Percentiles rank a stretch among this genome's conserved stretches.
phyloP scores from a whole-genome alignment of 2,329 filamentous ascomycete genomes.

The Phaeosphaeriaceae sp. region DNA sequence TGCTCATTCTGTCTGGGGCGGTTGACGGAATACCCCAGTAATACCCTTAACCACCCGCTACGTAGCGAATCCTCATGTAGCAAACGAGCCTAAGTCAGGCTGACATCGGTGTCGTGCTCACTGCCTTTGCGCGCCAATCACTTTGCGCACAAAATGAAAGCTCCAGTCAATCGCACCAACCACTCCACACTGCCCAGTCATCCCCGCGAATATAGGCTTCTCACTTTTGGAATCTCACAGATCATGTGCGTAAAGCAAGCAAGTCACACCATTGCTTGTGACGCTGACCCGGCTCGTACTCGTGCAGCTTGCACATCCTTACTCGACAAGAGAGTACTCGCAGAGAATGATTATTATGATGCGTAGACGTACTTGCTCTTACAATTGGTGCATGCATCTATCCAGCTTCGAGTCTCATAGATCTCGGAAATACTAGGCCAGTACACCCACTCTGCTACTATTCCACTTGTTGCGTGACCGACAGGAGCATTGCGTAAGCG shows the following conservation, averaged over 20 bases:
- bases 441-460: background rate
- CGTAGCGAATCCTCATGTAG: background rate
- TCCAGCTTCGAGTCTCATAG: background rate
- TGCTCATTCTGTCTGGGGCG: background rate
- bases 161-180: background rate
- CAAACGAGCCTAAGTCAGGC: background rate
- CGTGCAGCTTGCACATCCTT: no score
- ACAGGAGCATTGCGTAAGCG: background rate
- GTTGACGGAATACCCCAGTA: background rate
- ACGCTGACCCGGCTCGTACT: no score
- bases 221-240: background rate
- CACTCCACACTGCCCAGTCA: background rate
- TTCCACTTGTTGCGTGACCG: background rate
- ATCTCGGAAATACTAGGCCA: background rate
- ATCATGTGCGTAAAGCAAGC: background rate
- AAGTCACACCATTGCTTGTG: no score
- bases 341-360: background rate
- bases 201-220: background rate
- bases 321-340: no score
- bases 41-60: background rate
- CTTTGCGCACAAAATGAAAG: background rate
- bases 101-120: background rate
- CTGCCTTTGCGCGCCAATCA: background rate
- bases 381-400: background rate
- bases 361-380: background rate